A percentile compares a stretch with the other conserved stretches of the same genome.
Evolutionary conservation across 192 early-diverging fungal genomes (phyloP).

Genomic region (Rhizoclosmatium sp.): DNA sequence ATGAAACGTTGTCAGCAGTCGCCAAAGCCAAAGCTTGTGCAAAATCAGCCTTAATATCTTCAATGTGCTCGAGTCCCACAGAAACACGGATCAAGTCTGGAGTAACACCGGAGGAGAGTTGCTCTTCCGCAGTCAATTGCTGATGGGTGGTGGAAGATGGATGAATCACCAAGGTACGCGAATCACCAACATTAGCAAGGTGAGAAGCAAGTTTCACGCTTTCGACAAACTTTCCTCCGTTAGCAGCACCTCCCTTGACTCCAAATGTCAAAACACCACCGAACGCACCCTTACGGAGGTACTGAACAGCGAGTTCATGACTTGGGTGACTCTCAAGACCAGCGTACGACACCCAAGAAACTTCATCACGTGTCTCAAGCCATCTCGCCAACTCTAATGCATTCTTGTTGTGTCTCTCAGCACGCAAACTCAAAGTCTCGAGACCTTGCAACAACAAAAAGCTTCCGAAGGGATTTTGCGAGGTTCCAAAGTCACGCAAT

Average conservation of each 20-base stretch:
- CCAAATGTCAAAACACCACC: constrained; percentile 81
- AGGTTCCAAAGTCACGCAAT: constrained; percentile 86
- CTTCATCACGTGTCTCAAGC: constrained; percentile 76
- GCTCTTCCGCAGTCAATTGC: constrained; percentile 85
- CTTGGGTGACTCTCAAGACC: constrained; percentile 81
- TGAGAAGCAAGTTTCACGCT: constrained; percentile 82
- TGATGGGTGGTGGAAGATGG: constrained; percentile 90
- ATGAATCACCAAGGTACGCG: constrained; percentile 87
- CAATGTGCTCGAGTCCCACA: constrained; percentile 82
- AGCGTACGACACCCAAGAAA: constrained; percentile 89
- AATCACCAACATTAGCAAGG: constrained; percentile 95
- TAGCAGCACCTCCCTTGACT: constrained; percentile 58
- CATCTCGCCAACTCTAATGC: constrained; percentile 80
- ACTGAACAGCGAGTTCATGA: constrained; percentile 83
- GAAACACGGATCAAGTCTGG: constrained; percentile 84
- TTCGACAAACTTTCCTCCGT: constrained; percentile 77
- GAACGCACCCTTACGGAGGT: constrained; percentile 77
- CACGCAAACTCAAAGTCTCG: constrained; percentile 90
- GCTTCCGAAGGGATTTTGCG: constrained; percentile 85
- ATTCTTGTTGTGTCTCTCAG: constrained; percentile 85
- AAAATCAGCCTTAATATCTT: constrained; percentile 64
- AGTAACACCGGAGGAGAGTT: constrained; percentile 76
- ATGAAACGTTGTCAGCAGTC: too few relatives aligned
- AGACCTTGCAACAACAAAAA: constrained; percentile 90
- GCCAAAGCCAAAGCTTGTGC: constrained; percentile 52